Base-by-base conservation (phyloP, 805 yeast genomes). In the Metschnikowia similis region DNA sequence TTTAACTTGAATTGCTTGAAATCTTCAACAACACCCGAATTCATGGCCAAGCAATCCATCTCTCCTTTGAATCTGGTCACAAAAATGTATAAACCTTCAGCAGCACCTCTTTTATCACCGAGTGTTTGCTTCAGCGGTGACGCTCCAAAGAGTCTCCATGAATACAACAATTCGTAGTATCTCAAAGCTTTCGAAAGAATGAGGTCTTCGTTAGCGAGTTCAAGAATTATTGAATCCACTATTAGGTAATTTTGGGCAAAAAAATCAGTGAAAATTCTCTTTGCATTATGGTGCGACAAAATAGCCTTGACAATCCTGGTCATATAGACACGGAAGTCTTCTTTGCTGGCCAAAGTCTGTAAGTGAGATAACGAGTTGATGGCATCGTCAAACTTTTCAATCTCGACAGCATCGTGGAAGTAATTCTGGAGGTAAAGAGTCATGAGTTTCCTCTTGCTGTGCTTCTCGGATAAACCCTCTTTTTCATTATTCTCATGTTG, bases 51-150 rank as follows among this genome's bases (percentile, higher is more conserved):
- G 13, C 52, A 52, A 11, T 56, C 56, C 41, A 56, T 51, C 29
- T 65, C 72, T 30, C 42, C 44, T 45, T 60, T 69, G 59, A 71
- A 73, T 31, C 74, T 53, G 1, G 65, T 64, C 28, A 73, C 65
- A 49, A 71, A 73, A 47, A 55, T 54, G 51, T 72, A 74, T 43
- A 74, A 64, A 1, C 74, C 63, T 50, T 74, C 75, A 27, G 65
- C 59, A 1, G 77, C 71, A 3, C 81, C 81, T 48, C 85, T 67
- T 47, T 65, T 69, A 49, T 70, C 75, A 6, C 49, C 43, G 10
- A 52, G 43, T 3, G 21, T 8, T 8, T 37, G n/a, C 14, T 38
- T 40, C 29, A 17, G 26, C 11, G 30, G 37, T 11, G 48, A 30
- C 10, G 50, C 47, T 2, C 56, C 56, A 27, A 55, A 48, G 13